Evolutionary conservation across 495 filamentous ascomycete species (phyloP), one percentile per base, ranked within the genome.

Genomic region (Extremus antarcticus): DNA sequence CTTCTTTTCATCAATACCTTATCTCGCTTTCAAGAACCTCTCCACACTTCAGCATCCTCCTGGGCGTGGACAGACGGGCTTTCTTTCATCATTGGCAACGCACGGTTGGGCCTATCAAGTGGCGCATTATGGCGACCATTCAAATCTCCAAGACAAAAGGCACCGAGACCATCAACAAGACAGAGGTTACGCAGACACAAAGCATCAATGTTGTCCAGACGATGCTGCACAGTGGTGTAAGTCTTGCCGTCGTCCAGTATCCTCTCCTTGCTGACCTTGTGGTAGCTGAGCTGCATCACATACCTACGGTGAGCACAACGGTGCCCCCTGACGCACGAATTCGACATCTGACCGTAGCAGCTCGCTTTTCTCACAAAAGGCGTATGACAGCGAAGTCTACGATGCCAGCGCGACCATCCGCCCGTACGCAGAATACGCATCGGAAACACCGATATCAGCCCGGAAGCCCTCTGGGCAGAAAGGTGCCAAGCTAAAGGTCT

Each of bases 121-220:
- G 13, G 29, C 4, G 13, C 29, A 35, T 10, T 9, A 56, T 66
- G 60, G 60, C 63, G 3, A 62, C 58, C n/a, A 39, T 55, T 17
- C 51, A 63, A 29, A 40, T 56, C 8, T 57, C 60, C 50, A 50
- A 48, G 3, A 43, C 50, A 16, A 22, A 56, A n/a, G 58, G 53
- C 21, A 54, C 47, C 22, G 23, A 20, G 21, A 50, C 25, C 16
- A 52, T 45, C 21, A 53, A 55, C 10, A 54, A 57, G 46, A 56
- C 57, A 1, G 53, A 21, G 1, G 50, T 64, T 39, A 57, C 58
- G 48, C 66, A 74, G 53, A 68, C 68, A 41, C 74, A 78, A 51
- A 79, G 74, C 53, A 63, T 73, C 32, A 71, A 77, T 53, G 63
- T 78, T 45, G 65, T 77, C 9, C 73, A 77, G 57, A 74, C 73